Percentiles rank a stretch among this genome's conserved stretches.
Evolutionary conservation across 352 stramenopile species (phyloP).

Genomic region (Saprolegnia diclina): DNA sequence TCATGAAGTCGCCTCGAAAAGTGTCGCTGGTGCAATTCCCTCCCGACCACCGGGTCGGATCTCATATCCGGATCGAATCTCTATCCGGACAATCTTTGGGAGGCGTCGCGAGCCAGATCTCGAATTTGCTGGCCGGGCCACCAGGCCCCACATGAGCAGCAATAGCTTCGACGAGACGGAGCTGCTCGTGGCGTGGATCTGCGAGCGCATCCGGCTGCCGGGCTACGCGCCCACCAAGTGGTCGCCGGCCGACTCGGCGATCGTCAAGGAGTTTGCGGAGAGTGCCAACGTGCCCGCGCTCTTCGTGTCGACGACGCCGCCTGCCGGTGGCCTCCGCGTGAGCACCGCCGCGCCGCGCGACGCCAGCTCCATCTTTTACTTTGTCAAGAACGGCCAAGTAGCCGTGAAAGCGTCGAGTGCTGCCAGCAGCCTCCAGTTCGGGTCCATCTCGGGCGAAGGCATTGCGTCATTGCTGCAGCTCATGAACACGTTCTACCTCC

Average conservation of each 20-base stretch:
- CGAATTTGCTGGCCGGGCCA: no score
- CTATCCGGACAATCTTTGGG: no score
- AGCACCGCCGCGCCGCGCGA: conserved; percentile 39
- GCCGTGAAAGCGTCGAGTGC: conserved; percentile 56
- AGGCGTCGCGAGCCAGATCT: no score
- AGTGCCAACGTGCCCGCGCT: conserved; percentile 56
- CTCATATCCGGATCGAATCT: no score
- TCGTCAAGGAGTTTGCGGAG: conserved; percentile 80
- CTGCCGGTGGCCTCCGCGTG: neutral
- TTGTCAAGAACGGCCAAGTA: conserved; percentile 82
- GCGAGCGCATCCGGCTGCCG: conserved; percentile 66
- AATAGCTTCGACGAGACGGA: conserved; percentile 78
- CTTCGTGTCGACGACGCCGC: conserved; percentile 51
- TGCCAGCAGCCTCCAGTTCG: conserved; percentile 58
- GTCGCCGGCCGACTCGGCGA: conserved; percentile 69
- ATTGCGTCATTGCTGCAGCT: conserved; percentile 77
- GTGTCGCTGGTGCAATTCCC: no score
- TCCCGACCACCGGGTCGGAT: no score
- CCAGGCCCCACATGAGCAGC: no score
- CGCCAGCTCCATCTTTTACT: conserved; percentile 66
- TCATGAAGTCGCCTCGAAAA: no score
- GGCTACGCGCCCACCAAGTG: conserved; percentile 64
- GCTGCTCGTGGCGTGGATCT: conserved; percentile 79
- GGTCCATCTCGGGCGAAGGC: conserved; percentile 68
- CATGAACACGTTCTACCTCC: conserved; percentile 80